Evolutionary conservation across 2,329 filamentous ascomycete species (phyloP).

Genomic region (Cyphellophora europaea): DNA sequence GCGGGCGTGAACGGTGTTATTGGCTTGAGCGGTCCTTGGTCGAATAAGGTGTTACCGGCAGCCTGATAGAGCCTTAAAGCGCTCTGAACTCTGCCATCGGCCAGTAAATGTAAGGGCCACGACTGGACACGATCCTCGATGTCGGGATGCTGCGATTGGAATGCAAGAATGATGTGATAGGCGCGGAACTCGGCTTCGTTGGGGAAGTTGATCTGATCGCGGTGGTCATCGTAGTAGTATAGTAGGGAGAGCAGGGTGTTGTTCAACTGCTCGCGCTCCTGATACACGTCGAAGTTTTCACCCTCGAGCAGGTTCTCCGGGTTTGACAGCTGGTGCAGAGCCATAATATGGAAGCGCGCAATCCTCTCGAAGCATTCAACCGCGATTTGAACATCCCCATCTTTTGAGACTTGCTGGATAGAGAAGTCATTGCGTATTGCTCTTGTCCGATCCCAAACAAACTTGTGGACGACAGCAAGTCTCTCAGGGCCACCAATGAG

Average conservation of each 20-base stretch:
- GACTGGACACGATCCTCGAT: slow-evolving; percentile 49
- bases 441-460: slow-evolving; percentile 57
- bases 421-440: slow-evolving; percentile 58
- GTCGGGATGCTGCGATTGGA: slow-evolving; percentile 42
- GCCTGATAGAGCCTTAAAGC: slow-evolving; percentile 50
- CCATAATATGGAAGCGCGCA: slow-evolving; percentile 54
- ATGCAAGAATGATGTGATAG: slow-evolving; percentile 51
- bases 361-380: slow-evolving; percentile 55
- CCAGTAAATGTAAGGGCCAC: slow-evolving; percentile 41
- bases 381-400: slow-evolving; percentile 46
- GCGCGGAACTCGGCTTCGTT: slow-evolving; percentile 57
- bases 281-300: slow-evolving; percentile 46
- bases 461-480: slow-evolving; percentile 48
- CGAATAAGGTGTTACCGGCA: slow-evolving; percentile 43
- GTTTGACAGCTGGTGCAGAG: slow-evolving; percentile 49
- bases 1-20: slow-evolving; percentile 42
- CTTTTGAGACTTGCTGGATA: slow-evolving; percentile 49
- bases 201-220: slow-evolving; percentile 37
- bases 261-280: slow-evolving; percentile 56
- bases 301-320: slow-evolving; percentile 37
- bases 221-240: slow-evolving; percentile 51
- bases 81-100: slow-evolving; percentile 43
- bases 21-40: slow-evolving; percentile 42
- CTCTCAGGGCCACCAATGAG: slow-evolving; percentile 42
- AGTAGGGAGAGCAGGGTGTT: slow-evolving; percentile 53